Conservation (phyloP, 306 rosid genomes). For the Arachis hypogaea region DNA sequence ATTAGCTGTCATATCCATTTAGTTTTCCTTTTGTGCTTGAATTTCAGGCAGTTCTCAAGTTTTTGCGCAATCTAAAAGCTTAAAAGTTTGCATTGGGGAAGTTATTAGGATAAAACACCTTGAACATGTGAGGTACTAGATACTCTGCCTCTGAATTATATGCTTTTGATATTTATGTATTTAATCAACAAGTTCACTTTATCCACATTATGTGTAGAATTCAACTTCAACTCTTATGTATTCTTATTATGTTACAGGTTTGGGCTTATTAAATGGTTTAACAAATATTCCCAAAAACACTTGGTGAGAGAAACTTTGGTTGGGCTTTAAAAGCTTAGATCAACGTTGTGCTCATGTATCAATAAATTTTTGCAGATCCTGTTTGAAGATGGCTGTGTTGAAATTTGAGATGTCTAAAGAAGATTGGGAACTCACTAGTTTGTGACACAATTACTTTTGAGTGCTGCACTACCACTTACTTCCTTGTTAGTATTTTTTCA, state of each 20-base stretch:
- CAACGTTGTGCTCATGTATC: constrained; percentile 14
- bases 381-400: constrained; percentile 75
- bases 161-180: not conserved
- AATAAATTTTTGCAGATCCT: constrained; percentile 59
- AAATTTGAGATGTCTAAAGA: constrained; percentile 81
- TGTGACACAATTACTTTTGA: constrained; percentile 42
- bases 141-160: not conserved
- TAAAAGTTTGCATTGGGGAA: constrained; percentile 73
- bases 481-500: constrained; percentile 33
- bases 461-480: constrained; percentile 39
- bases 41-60: constrained; percentile 59
- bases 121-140: constrained; percentile 54
- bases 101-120: constrained; percentile 65
- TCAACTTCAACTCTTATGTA: constrained; percentile 2
- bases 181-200: not conserved
- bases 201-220: constrained; percentile 2
- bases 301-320: constrained; percentile 50
- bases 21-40: constrained; percentile 31
- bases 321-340: constrained; percentile 30
- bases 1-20: constrained; percentile 4
- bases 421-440: constrained; percentile 75
- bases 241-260: constrained; percentile 57
- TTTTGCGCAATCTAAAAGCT: constrained; percentile 43
- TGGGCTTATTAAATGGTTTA: constrained; percentile 74
- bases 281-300: constrained; percentile 66